phyloP scores from a whole-genome alignment of 169 alveolate species.

The Plasmodium falciparum region DNA sequence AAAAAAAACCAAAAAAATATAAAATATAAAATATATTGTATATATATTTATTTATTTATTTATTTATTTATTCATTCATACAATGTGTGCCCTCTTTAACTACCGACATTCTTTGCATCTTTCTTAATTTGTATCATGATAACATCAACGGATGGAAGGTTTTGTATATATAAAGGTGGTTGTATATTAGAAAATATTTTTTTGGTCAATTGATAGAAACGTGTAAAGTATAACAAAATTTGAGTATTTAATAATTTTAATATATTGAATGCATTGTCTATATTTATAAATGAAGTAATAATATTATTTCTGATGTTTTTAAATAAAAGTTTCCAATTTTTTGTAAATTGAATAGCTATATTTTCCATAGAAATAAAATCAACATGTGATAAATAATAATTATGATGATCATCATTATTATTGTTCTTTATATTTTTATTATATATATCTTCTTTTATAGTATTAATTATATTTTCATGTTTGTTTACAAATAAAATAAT shows the following conservation, averaged over 20 bases:
- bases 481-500: conserved; percentile 47
- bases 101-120: conserved; percentile 8
- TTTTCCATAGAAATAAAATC: conserved; percentile 66
- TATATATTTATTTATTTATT: no score
- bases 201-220: conserved; percentile 37
- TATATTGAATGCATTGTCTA: conserved; percentile 35
- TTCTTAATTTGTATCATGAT: conserved; percentile 53
- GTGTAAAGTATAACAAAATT: conserved; percentile 53
- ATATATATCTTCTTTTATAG: not conserved
- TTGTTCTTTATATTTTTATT: not conserved
- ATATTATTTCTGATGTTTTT: conserved; percentile 28
- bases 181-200: conserved; percentile 12
- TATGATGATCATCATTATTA: not conserved
- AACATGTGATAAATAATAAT: conserved; percentile 47
- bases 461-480: conserved; percentile 29
- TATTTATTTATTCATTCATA: no score
- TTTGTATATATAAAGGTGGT: conserved; percentile 22
- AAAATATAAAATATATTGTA: no score
- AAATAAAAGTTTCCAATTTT: conserved; percentile 37
- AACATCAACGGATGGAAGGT: conserved; percentile 60
- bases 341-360: conserved; percentile 41
- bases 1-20: no score
- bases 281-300: conserved; percentile 44
- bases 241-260: conserved; percentile 47
- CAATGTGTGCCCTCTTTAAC: not conserved